Base-by-base conservation (phyloP, 2,329 filamentous ascomycete genomes). In the Penicillium brasilianum region DNA sequence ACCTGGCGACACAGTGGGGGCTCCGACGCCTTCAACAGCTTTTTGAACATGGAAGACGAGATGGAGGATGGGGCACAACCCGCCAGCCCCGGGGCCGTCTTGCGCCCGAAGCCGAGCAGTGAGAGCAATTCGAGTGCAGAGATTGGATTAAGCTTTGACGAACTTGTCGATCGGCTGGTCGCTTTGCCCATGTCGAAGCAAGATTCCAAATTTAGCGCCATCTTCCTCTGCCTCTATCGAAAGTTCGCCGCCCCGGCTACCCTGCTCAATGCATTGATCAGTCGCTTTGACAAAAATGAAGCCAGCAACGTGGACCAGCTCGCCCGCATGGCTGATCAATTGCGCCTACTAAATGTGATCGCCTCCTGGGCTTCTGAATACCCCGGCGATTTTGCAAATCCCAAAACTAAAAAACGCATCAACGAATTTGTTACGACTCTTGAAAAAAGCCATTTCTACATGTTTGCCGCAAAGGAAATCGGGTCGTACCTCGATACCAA, bases 171-270 rank as follows among this genome's bases (percentile, higher is more conserved):
- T 76, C 89, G 93, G n/a, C 84, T 99, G 43, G 83, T 98, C 25
- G 85, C 89, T 0, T 86, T 91, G 63, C 91, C 91, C 37, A 89
- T 94, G 80, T 93, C 91, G 30, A 93, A 92, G 72, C 85, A 89
- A n/a, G 95, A 98, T 73, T 85, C 86, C 60, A 97, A 97, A 76
- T 99, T 97, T 72, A 86, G 87, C 1, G 88, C 93, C 48, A 88
- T 96, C 18, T 98, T 98, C 71, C 83, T 98, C 32, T 97, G 94
- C 66, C 82, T 98, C 14, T 98, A 98, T 77, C 90, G 95, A 64
- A 96, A 95, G 75, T 98, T 99, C 74, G 90, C 92, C 4, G 87
- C 93, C 1, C 95, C 95, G 0, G 85, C 86, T 10, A 85, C 90
- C 66, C 83, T 99, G 4, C 87, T 98, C 55, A 85, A 88, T 43